Evolutionary conservation across 2,329 filamentous ascomycete species (phyloP), one percentile per base, ranked within the genome.

Genomic region (Aspergillus nomiae): DNA sequence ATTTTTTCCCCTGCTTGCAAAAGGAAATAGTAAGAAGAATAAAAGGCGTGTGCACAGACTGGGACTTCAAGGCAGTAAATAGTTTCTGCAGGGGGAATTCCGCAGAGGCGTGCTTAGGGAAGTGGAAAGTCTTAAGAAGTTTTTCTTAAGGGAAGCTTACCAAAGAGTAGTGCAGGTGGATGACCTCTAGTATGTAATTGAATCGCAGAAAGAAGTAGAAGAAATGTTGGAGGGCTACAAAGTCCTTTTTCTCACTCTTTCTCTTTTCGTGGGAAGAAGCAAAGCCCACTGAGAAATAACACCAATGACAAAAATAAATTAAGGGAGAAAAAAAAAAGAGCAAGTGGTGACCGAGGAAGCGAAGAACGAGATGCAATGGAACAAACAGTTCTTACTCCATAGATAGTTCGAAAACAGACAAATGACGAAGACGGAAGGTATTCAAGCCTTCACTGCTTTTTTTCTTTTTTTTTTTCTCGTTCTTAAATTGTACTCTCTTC

Each of bases 31-130:
- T 28, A 16, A 36, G 3, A 12, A 26, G 36, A 30, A 30, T 19
- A 19, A 51, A 30, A 48, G 19, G 9, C 3, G 14, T 28, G 46
- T 50, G 46, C 51, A 26, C 56, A 45, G 21, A 48, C 36, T 45
- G 54, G 50, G 34, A 53, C 57, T 46, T 45, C 16, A 46, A 53
- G 19, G 51, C 30, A 26, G 28, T 48, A 60, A 53, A 60, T 62
- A 53, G 46, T 56, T 59, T 62, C 63, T 62, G 61, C 59, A 65
- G 59, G 57, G 60, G 57, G 56, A 36, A 36, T 36, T 36, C 14
- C 34, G 34, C 12, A 45, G 45, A 58, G 14, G 55, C 24, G 50
- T 36, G 38, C 55, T 57, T 55, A 36, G 56, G 50, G 30, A 53
- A 21, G 26, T 21, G 21, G 32, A 7, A 30, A 34, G 16, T 16